Percentiles rank a stretch among this genome's conserved stretches.
These are phyloP conservation scores for Clavispora phyllophila DNA, from an alignment of 805 yeast genomes.

Conservation along the genomic window DNA sequence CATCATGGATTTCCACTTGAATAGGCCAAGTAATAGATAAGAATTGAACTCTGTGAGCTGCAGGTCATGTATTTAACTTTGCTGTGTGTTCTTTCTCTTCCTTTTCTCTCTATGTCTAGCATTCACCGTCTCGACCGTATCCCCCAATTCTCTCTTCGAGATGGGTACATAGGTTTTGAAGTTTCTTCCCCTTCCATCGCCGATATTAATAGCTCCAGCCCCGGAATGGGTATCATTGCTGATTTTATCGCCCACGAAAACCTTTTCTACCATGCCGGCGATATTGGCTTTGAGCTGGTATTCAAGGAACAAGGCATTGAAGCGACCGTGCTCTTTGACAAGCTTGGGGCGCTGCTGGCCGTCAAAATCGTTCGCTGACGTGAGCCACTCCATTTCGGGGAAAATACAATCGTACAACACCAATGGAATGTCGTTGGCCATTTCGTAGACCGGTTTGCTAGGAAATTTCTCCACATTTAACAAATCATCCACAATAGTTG, in stretches of 20 bases:
- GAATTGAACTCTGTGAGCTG: too few species aligned
- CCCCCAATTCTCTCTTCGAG: constrained; percentile 50
- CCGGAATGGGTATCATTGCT: constrained; percentile 7
- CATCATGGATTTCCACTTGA: constrained; percentile 53
- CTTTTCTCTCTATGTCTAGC: constrained; percentile 49
- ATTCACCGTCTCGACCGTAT: constrained; percentile 66
- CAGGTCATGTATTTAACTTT: not conserved
- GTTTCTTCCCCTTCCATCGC: constrained; percentile 76
- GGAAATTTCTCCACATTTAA: constrained; percentile 55
- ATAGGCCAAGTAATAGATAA: not conserved
- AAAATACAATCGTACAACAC: constrained; percentile 82
- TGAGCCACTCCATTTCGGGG: constrained; percentile 66
- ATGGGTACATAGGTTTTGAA: constrained; percentile 55
- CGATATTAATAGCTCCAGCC: constrained; percentile 47
- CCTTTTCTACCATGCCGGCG: constrained; percentile 43
- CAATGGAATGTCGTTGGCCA: constrained; percentile 88
- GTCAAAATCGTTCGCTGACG: constrained; percentile 24
- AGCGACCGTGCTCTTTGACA: constrained; percentile 36
- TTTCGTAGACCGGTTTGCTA: constrained; percentile 71
- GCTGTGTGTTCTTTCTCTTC: constrained; percentile 13
- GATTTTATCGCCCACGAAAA: constrained; percentile 8
- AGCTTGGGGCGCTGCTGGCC: constrained; percentile 24
- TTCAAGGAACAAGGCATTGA: constrained; percentile 52
- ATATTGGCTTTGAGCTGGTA: constrained; percentile 53
- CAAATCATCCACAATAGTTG: constrained; percentile 51